Percentiles rank a stretch among this genome's conserved stretches.
phyloP scores from a whole-genome alignment of 768 basidiomycete species.

The Grammothele lineata region DNA sequence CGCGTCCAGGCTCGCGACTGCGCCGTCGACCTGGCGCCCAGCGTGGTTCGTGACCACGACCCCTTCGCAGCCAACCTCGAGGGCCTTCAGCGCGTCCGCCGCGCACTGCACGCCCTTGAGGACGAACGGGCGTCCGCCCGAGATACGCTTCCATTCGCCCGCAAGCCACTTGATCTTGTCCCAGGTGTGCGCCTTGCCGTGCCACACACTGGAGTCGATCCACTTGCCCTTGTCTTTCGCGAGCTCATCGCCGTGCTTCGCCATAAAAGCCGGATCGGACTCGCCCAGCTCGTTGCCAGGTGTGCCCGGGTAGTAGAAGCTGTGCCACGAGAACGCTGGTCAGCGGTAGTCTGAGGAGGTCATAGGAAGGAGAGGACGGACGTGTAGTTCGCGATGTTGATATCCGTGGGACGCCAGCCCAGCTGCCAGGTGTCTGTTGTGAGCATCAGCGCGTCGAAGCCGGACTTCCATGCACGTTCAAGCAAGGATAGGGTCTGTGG shows the following conservation, averaged over 20 bases:
- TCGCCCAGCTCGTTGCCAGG: conserved; percentile 41
- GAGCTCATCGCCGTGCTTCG: conserved; percentile 39
- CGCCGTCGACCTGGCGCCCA: conserved; percentile 54
- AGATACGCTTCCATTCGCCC: conserved; percentile 45
- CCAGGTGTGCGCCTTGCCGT: conserved; percentile 51
- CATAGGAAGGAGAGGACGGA: conserved; percentile 17
- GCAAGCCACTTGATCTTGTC: conserved; percentile 48
- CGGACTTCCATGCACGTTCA: conserved; percentile 40
- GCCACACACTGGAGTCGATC: conserved; percentile 46
- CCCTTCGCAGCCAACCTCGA: conserved; percentile 44
- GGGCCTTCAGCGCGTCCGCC: conserved; percentile 44
- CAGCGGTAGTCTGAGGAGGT: too few species aligned
- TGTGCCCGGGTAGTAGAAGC: conserved; percentile 34
- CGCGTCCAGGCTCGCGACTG: conserved; percentile 45
- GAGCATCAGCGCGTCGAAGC: conserved; percentile 44
- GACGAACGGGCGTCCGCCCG: conserved; percentile 45
- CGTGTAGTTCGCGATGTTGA: conserved; percentile 48
- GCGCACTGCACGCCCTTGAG: conserved; percentile 50
- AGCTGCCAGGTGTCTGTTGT: conserved; percentile 50
- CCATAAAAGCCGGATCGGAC: conserved; percentile 48
- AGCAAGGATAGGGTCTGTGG: conserved; percentile 41
- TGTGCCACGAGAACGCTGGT: conserved; percentile 7
- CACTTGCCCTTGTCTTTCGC: conserved; percentile 41
- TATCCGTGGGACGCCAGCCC: conserved; percentile 45
- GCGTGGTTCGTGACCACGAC: conserved; percentile 57